phyloP scores from a whole-genome alignment of 106 monocot genomes.

The Narthecium ossifragum region DNA sequence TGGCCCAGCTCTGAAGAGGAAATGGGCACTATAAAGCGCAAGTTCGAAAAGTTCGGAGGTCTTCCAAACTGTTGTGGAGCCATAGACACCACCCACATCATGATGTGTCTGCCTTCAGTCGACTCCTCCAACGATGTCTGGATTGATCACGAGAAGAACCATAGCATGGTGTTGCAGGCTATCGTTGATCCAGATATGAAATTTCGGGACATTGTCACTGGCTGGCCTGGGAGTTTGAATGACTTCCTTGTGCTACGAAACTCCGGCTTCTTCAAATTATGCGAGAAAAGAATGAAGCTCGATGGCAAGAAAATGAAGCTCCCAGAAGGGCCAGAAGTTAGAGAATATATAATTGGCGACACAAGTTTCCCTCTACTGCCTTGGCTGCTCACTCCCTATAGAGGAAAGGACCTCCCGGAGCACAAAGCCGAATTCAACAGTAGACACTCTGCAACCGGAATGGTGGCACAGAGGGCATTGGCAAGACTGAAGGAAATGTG shows the following conservation, averaged over 20 bases:
- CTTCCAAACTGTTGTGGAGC: constrained; percentile 79
- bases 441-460: constrained; percentile 44
- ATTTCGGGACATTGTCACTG: constrained; percentile 62
- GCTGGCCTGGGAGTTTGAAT: constrained; percentile 87
- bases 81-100: constrained; percentile 69
- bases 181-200: constrained; percentile 49
- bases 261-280: constrained; percentile 73
- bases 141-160: constrained; percentile 53
- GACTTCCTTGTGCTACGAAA: constrained; percentile 44
- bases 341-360: constrained; percentile 77
- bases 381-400: constrained; percentile 84
- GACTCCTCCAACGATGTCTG: constrained; percentile 50
- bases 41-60: constrained; percentile 47
- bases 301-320: constrained; percentile 31
- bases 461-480: constrained; percentile 66
- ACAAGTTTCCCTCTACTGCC: constrained; percentile 64
- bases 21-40: constrained; percentile 35
- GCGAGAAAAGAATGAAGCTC: constrained; percentile 54
- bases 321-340: constrained; percentile 31
- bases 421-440: constrained; percentile 57
- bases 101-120: constrained; percentile 52
- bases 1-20: constrained; percentile 53
- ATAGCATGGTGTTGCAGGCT: constrained; percentile 70
- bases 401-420: constrained; percentile 41
- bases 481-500: constrained; percentile 79